These are phyloP conservation scores for Leishmania braziliensis DNA, from an alignment of 208 protist genomes.

Conservation along the genomic window DNA sequence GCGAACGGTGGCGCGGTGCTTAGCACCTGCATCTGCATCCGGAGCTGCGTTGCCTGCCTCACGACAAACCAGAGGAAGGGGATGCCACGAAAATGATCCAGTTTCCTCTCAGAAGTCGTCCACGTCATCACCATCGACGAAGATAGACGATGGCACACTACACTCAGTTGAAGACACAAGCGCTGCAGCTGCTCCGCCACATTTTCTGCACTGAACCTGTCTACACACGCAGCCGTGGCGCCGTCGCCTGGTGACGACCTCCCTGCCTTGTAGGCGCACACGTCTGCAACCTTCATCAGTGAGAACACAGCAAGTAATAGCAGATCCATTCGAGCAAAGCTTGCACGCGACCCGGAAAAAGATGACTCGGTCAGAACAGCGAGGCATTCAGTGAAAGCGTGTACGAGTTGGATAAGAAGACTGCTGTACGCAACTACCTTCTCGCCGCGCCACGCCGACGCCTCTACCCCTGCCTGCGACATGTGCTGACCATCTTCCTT, in stretches of 20 bases:
- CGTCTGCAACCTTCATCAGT: slow-evolving; percentile 5
- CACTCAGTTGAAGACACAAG: slow-evolving; percentile 1
- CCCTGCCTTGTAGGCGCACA: neutral
- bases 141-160: neutral
- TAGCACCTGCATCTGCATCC: slow-evolving; percentile 1
- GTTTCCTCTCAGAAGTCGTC: too few species aligned
- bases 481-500: neutral
- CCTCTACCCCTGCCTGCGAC: neutral
- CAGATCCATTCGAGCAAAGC: slow-evolving; percentile 1
- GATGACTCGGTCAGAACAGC: neutral
- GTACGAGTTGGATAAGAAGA: slow-evolving; percentile 2
- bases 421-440: neutral
- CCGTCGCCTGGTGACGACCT: neutral
- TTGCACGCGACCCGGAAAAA: neutral
- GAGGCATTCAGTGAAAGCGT: neutral
- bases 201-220: neutral
- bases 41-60: neutral
- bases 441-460: neutral
- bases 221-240: neutral
- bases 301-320: slow-evolving; percentile 13
- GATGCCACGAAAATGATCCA: neutral
- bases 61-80: neutral
- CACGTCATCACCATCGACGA: neutral
- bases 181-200: neutral
- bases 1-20: neutral